Evolutionary conservation across 2,329 filamentous ascomycete species (phyloP).

Genomic region (Emmonsia crescens): DNA sequence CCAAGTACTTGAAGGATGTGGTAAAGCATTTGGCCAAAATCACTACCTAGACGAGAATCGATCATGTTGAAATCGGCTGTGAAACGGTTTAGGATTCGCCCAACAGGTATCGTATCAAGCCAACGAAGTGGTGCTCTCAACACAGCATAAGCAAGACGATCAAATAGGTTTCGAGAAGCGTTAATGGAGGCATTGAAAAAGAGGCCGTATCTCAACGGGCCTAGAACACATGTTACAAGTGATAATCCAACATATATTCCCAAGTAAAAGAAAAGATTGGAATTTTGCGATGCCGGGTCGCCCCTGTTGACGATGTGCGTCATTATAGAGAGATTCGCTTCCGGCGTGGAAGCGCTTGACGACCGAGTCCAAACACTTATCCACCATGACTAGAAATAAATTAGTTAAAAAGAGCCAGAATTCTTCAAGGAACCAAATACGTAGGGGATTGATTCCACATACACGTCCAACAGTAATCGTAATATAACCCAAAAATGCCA

Average conservation of each 20-base stretch:
- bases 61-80: slow-evolving; percentile 66
- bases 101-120: slow-evolving; percentile 69
- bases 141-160: slow-evolving; percentile 54
- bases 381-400: slow-evolving; percentile 33
- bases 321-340: slow-evolving; percentile 10
- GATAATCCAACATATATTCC: slow-evolving; percentile 56
- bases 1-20: slow-evolving; percentile 53
- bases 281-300: background rate
- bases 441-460: slow-evolving; percentile 18
- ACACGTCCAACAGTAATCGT: slow-evolving; percentile 42
- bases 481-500: slow-evolving; percentile 47
- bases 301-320: slow-evolving; percentile 7
- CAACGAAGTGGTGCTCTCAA: slow-evolving; percentile 64
- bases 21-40: slow-evolving; percentile 50
- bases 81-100: slow-evolving; percentile 66
- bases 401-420: background rate
- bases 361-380: slow-evolving; percentile 37
- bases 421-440: background rate
- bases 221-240: slow-evolving; percentile 45
- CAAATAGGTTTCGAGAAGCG: slow-evolving; percentile 59
- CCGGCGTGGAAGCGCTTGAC: slow-evolving; percentile 13
- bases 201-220: slow-evolving; percentile 52
- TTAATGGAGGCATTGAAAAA: slow-evolving; percentile 55
- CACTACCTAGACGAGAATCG: slow-evolving; percentile 55
- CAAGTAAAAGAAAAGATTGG: slow-evolving; percentile 52